Conservation (phyloP, 192 early-diverging fungal genomes). For the Dissophora ornata region DNA sequence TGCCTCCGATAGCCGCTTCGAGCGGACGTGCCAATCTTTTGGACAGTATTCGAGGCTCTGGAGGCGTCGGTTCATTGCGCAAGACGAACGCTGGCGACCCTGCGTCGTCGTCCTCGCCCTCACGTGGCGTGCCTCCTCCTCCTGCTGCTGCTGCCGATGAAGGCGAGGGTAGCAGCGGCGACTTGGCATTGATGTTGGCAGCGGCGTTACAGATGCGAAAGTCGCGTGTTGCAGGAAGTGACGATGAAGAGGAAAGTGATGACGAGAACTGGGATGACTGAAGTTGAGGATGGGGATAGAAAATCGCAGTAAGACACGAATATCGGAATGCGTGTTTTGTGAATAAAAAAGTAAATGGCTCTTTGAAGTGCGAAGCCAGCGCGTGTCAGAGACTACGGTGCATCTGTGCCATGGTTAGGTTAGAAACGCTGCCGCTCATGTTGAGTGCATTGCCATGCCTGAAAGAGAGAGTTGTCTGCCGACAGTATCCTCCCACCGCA, state of each 20-base stretch:
- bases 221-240: conserved; percentile 30
- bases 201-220: conserved; percentile 30
- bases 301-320: too few species aligned
- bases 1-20: conserved; percentile 12
- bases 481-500: too few species aligned
- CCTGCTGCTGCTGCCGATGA: conserved; percentile 24
- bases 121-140: conserved; percentile 18
- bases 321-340: too few species aligned
- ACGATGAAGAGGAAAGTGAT: conserved; percentile 42
- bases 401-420: too few species aligned
- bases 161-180: conserved; percentile 20
- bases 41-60: conserved; percentile 60
- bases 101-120: conserved; percentile 15
- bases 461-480: too few species aligned
- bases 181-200: conserved; percentile 22
- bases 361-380: too few species aligned
- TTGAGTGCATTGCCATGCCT: too few species aligned
- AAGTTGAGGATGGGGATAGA: too few species aligned
- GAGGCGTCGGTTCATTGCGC: conserved; percentile 58
- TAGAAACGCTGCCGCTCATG: too few species aligned
- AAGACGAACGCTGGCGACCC: conserved; percentile 23
- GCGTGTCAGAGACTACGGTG: too few species aligned
- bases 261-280: conserved; percentile 53
- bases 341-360: too few species aligned
- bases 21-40: conserved; percentile 53